A percentile compares a stretch with the other conserved stretches of the same genome.
These are phyloP conservation scores for Thozetella sp. DNA, from an alignment of 495 filamentous ascomycete species.

Conservation along the genomic window DNA sequence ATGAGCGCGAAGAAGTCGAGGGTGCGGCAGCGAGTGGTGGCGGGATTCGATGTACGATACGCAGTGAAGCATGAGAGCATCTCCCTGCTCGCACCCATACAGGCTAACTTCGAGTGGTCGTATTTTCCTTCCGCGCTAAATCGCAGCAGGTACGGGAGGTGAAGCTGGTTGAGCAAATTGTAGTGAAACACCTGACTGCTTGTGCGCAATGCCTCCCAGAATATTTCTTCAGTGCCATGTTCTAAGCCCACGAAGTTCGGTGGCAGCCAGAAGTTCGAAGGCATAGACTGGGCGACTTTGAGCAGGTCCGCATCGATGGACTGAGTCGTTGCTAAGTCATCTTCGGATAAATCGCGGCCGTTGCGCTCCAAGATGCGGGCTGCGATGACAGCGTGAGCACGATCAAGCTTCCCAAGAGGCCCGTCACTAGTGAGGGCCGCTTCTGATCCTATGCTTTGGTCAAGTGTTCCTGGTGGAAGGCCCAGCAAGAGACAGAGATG, in stretches of 20 bases:
- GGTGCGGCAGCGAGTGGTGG: too few species aligned
- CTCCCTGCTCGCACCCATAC: too few species aligned
- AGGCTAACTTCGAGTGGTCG: conserved; percentile 22
- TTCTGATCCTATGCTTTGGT: conserved; percentile 16
- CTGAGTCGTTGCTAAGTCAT: conserved; percentile 20
- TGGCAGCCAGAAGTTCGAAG: conserved; percentile 30
- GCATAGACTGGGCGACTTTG: conserved; percentile 21
- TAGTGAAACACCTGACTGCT: too few species aligned
- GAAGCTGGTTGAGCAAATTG: too few species aligned
- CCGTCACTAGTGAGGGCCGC: conserved; percentile 14
- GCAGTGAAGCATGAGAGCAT: too few species aligned
- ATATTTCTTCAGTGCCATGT: too few species aligned
- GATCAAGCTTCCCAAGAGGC: conserved; percentile 29
- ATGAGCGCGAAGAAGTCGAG: conserved; percentile 36
- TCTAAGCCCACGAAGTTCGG: conserved; percentile 25
- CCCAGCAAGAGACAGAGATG: conserved; percentile 28
- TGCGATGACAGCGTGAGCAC: conserved; percentile 23
- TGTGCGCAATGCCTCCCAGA: too few species aligned
- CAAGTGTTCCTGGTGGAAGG: conserved; percentile 24
- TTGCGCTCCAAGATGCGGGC: conserved; percentile 34
- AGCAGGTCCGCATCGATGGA: conserved; percentile 24
- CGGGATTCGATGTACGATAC: too few species aligned
- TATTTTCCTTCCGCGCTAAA: too few species aligned
- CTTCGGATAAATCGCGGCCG: conserved; percentile 8
- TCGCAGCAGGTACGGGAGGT: too few species aligned